phyloP scores from a whole-genome alignment of 129 eudicot species.

The Erigeron canadensis region DNA sequence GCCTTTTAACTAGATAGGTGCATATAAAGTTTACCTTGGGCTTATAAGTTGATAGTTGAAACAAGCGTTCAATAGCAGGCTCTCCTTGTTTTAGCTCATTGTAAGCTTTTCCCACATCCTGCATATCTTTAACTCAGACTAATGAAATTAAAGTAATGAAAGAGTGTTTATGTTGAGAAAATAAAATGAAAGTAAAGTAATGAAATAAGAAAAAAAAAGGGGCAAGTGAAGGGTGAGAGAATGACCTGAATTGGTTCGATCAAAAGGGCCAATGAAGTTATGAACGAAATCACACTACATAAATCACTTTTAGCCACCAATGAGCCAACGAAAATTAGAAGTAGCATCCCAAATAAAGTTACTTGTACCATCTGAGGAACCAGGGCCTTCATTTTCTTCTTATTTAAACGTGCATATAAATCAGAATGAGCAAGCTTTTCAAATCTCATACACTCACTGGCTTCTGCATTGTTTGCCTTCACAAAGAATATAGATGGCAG shows the following conservation, averaged over 20 bases:
- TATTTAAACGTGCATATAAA: constrained; percentile 44
- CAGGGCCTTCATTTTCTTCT: constrained; percentile 84
- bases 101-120: constrained; percentile 97
- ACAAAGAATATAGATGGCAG: constrained; percentile 84
- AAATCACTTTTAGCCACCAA: constrained; percentile 50
- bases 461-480: constrained; percentile 87
- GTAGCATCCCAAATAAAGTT: constrained; percentile 59
- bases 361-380: constrained; percentile 79
- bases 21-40: constrained; percentile 50
- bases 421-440: constrained; percentile 71
- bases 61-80: constrained; percentile 90
- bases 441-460: constrained; percentile 64
- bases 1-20: constrained; percentile 13
- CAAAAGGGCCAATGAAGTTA: constrained; percentile 78
- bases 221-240: neutral
- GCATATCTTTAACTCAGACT: constrained; percentile 35
- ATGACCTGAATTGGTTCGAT: constrained; percentile 89
- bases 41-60: constrained; percentile 61
- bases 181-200: neutral
- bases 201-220: neutral
- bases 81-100: constrained; percentile 98
- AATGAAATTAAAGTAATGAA: constrained; percentile 18
- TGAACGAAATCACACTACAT: constrained; percentile 63
- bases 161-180: neutral
- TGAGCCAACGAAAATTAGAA: constrained; percentile 53